These are phyloP conservation scores for Plasmodium malariae DNA, from an alignment of 169 alveolate species.

Conservation along the genomic window DNA sequence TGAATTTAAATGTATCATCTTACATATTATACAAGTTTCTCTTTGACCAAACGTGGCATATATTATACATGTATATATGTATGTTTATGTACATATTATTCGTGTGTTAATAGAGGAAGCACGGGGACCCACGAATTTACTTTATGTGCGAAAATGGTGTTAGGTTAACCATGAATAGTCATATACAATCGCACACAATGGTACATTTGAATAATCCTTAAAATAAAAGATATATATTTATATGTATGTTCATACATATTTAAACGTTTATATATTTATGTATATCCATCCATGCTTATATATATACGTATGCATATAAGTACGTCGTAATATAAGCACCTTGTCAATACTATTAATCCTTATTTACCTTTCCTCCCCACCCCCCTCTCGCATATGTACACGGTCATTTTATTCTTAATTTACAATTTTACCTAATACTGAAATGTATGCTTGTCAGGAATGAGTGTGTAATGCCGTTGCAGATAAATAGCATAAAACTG, in stretches of 20 bases:
- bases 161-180: not conserved
- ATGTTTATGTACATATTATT: no score
- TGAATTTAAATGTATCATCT: conserved; percentile 9
- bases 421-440: not conserved
- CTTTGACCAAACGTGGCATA: not conserved
- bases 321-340: not conserved
- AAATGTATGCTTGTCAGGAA: not conserved
- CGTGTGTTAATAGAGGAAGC: no score
- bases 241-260: no score
- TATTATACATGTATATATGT: no score
- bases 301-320: not conserved
- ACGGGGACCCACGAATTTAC: no score
- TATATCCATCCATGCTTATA: not conserved
- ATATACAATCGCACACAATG: no score
- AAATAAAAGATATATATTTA: not conserved
- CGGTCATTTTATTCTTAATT: no score
- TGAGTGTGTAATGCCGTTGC: not conserved
- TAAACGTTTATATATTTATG: no score
- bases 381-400: no score
- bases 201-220: no score
- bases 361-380: not conserved
- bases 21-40: not conserved
- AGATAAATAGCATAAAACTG: not conserved
- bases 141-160: not conserved
- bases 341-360: not conserved